phyloP scores from a whole-genome alignment of 495 filamentous ascomycete genomes.

The Neurospora hispaniola region DNA sequence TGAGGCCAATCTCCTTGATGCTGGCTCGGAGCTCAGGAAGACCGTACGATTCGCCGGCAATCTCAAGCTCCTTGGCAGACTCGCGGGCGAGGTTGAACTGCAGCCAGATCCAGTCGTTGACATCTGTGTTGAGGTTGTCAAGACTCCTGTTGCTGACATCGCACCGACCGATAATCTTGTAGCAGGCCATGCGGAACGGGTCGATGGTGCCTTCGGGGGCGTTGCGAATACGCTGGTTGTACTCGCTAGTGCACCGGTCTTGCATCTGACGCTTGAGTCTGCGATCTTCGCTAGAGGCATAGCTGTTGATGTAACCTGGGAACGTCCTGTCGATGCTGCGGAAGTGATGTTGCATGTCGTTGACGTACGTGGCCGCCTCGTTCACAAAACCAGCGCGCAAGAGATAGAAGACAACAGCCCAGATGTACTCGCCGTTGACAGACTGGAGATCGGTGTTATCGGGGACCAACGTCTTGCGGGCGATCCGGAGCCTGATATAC shows the following conservation, averaged over 20 bases:
- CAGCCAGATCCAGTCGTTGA: conserved; percentile 96
- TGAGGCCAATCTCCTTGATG: conserved; percentile 76
- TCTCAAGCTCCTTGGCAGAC: conserved; percentile 68
- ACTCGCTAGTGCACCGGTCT: conserved; percentile 78
- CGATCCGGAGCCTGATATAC: conserved; percentile 68
- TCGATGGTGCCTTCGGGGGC: conserved; percentile 81
- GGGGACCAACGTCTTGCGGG: conserved; percentile 66
- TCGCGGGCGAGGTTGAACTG: conserved; percentile 89
- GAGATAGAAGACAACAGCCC: conserved; percentile 91
- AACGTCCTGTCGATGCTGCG: conserved; percentile 85
- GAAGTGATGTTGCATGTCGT: conserved; percentile 63
- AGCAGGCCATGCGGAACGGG: conserved; percentile 93
- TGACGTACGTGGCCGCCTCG: conserved; percentile 81
- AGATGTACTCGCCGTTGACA: conserved; percentile 73
- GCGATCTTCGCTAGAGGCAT: conserved; percentile 57
- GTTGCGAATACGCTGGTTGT: conserved; percentile 70
- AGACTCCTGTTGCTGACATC: conserved; percentile 72
- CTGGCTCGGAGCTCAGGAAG: conserved; percentile 76
- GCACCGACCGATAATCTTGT: conserved; percentile 93
- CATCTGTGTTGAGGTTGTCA: conserved; percentile 65
- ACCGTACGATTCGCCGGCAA: conserved; percentile 79
- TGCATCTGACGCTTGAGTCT: conserved; percentile 66
- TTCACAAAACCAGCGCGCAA: conserved; percentile 71
- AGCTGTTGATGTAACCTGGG: conserved; percentile 74
- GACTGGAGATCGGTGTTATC: conserved; percentile 64